Conservation (phyloP, 176 grass and related monocot species). For the Poa annua region DNA sequence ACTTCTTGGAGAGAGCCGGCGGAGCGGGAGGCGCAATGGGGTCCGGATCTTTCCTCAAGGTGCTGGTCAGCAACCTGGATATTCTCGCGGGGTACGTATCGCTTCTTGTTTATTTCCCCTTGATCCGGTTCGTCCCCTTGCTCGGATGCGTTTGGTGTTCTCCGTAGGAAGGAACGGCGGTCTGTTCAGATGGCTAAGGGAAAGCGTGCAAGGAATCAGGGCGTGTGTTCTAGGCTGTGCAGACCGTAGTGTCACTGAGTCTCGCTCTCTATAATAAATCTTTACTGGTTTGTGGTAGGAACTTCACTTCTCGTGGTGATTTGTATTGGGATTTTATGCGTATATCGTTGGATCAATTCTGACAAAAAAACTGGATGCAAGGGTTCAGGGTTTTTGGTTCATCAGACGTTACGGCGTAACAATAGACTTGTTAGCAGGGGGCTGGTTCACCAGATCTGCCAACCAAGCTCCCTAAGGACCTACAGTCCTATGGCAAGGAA, state of each 20-base stretch:
- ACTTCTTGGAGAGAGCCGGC: background rate
- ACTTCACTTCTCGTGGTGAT: background rate
- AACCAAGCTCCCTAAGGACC: background rate
- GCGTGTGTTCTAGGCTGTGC: background rate
- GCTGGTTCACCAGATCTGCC: background rate
- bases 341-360: background rate
- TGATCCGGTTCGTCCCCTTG: conserved; percentile 31
- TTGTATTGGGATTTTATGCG: background rate
- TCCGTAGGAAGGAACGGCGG: background rate
- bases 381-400: conserved; percentile 35
- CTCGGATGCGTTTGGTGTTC: conserved; percentile 2
- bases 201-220: background rate
- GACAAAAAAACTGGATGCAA: background rate
- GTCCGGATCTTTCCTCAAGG: conserved; percentile 94
- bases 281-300: background rate
- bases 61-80: conserved; percentile 82
- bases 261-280: too few relatives aligned
- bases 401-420: background rate
- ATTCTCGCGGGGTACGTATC: conserved; percentile 88
- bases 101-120: background rate
- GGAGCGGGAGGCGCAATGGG: conserved; percentile 46
- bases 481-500: background rate
- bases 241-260: background rate
- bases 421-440: background rate
- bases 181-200: background rate